Percentiles rank a stretch among this genome's conserved stretches.
Evolutionary conservation across 2,329 filamentous ascomycete species (phyloP).

Genomic region (Colletotrichum coccodes): DNA sequence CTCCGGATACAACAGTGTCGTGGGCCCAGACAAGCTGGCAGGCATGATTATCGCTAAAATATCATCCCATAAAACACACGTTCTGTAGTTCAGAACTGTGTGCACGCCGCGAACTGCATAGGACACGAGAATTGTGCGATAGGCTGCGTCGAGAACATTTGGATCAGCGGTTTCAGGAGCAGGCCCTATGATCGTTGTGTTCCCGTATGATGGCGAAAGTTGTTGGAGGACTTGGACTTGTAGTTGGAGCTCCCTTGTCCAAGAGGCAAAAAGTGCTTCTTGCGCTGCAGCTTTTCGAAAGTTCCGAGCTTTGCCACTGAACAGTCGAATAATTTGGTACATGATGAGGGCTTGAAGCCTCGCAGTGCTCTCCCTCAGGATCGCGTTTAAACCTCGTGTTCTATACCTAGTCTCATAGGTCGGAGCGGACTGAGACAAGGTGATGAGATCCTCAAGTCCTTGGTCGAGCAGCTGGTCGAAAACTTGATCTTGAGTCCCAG

Average conservation of each 20-base stretch:
- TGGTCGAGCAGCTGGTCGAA: slow-evolving; percentile 4
- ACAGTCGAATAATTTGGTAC: slow-evolving; percentile 18
- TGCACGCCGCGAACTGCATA: slow-evolving; percentile 15
- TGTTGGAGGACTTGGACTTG: slow-evolving; percentile 2
- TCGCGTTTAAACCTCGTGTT: not conserved
- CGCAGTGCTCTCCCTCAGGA: not conserved
- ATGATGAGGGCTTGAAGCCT: slow-evolving; percentile 10
- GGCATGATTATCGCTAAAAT: not conserved
- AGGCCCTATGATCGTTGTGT: not conserved
- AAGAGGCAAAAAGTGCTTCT: slow-evolving; percentile 10
- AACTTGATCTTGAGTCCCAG: not conserved
- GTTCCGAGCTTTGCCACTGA: not conserved
- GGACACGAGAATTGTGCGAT: slow-evolving; percentile 11
- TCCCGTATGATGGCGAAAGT: not conserved
- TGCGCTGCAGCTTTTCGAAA: not conserved
- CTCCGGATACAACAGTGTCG: not conserved
- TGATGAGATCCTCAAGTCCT: not conserved
- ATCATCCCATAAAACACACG: slow-evolving; percentile 8
- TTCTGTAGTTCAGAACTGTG: slow-evolving; percentile 3
- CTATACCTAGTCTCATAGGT: not conserved
- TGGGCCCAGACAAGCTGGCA: not conserved
- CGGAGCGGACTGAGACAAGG: not conserved
- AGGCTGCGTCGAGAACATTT: not conserved
- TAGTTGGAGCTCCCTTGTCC: slow-evolving; percentile 10
- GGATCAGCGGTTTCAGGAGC: not conserved